Base-by-base conservation (phyloP, 75 land plant genomes). In the Pinus taeda region DNA sequence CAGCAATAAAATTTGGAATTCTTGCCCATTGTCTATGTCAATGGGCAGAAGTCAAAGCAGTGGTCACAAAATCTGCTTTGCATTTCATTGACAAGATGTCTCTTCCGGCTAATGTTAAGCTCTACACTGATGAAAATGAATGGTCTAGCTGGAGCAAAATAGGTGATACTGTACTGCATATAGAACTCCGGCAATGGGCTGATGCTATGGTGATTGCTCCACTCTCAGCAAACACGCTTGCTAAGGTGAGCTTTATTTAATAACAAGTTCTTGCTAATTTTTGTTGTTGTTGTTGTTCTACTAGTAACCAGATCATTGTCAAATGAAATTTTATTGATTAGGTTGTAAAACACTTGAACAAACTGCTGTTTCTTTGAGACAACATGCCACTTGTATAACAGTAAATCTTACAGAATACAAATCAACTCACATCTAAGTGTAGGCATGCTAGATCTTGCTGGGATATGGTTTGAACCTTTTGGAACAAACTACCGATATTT, bases 11-110 rank as follows among this genome's bases (percentile, higher is more conserved):
- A 57, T 86, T 86, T 63, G 88, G 86, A 20, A 66, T 86, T 37
- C 86, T 86, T 29, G 88, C 88, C 14, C 83, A 86, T 18, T 80
- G 86, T 71, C 60, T 86, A 29, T 84, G 82, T 21, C 87, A 86
- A 29, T 86, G 88, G 88, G 88, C 88, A 49, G 86, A 86, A n/a
- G 88, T 86, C 29, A 75, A 75, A 65, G 87, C 87, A 1, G 88
- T 86, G 60, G 88, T 87, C 21, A 76, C 88, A 17, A 86, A 84
- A 49, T 74, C 88, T 39, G 73, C 88, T 30, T 76, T 86, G 74
- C 82, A 86, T 64, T 86, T 86, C 58, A 80, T 86, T 18, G 88
- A 86, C 73, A 60, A 36, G 57, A 37, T 57, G n/a, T 76, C 82
- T 30, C 71, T 86, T 15, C 82, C 88, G 7, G 58, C 82, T 0